phyloP scores from a whole-genome alignment of 768 basidiomycete species.

The Rhodosporidiobolus odoratus region DNA sequence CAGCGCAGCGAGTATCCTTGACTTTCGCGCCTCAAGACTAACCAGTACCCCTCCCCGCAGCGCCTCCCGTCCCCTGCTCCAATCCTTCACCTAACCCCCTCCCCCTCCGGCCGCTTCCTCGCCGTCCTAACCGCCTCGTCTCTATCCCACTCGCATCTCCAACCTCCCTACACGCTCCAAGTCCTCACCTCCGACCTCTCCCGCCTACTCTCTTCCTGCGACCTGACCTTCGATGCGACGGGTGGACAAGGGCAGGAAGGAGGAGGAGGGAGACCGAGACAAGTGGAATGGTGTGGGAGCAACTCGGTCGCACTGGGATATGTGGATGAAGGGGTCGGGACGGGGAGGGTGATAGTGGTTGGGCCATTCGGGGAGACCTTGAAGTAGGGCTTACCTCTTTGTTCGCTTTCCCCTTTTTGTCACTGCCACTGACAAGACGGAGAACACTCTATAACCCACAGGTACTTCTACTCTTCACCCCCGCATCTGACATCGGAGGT shows the following conservation, averaged over 20 bases:
- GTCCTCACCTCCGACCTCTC: conserved; percentile 73
- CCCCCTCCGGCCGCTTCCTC: conserved; percentile 88
- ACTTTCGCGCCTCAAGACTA: not conserved
- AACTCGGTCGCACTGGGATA: conserved; percentile 87
- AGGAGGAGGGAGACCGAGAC: conserved; percentile 47
- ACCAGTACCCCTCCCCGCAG: not conserved
- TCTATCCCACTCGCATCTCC: conserved; percentile 78
- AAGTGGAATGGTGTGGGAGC: conserved; percentile 92
- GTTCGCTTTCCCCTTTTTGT: not conserved
- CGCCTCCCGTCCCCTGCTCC: conserved; percentile 79
- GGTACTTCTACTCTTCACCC: conserved; percentile 72
- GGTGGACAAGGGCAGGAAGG: conserved; percentile 41
- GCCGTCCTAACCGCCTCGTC: conserved; percentile 69
- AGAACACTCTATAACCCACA: conserved; percentile 45
- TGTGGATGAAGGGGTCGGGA: conserved; percentile 48
- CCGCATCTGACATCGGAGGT: conserved; percentile 75
- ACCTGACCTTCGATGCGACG: conserved; percentile 44
- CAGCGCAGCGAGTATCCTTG: too few species aligned
- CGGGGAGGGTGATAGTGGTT: conserved; percentile 66
- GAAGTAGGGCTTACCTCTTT: conserved; percentile 54
- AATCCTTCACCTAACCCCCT: conserved; percentile 77
- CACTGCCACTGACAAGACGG: not conserved
- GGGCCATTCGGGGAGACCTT: conserved; percentile 85
- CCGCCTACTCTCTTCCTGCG: conserved; percentile 78
- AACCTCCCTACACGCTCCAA: conserved; percentile 50